These are phyloP conservation scores for Jacaranda copaia DNA, from an alignment of 257 asterid genomes.

Conservation along the genomic window DNA sequence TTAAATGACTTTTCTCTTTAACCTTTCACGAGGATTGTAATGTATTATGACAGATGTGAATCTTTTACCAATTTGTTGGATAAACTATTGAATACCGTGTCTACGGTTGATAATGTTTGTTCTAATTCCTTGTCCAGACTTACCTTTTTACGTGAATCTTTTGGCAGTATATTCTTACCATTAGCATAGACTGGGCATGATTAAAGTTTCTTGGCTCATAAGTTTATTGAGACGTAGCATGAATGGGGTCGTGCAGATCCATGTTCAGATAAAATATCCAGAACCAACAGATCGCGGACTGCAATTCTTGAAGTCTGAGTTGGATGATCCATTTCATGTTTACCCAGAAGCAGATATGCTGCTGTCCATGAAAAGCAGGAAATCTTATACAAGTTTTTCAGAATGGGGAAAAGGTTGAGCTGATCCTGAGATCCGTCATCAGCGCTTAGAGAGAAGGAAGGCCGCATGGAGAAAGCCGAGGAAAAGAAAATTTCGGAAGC, in stretches of 20 bases:
- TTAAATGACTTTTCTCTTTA: neutral
- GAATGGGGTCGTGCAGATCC: slow-evolving; percentile 46
- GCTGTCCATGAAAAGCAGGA: slow-evolving; percentile 47
- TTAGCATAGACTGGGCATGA: neutral
- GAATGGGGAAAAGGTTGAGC: slow-evolving; percentile 94
- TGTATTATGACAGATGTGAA: neutral
- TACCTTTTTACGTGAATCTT: neutral
- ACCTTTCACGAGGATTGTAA: neutral
- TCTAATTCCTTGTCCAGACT: neutral
- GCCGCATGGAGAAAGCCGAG: slow-evolving; percentile 44
- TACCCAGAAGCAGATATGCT: slow-evolving; percentile 84
- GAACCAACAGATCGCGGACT: slow-evolving; percentile 60
- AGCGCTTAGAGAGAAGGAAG: slow-evolving; percentile 55
- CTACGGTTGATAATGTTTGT: neutral
- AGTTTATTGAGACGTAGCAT: slow-evolving; percentile 1
- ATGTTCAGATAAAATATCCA: slow-evolving; percentile 66
- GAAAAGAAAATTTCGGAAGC: slow-evolving; percentile 46
- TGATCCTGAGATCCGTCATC: slow-evolving; percentile 80
- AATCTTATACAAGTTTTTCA: slow-evolving; percentile 65
- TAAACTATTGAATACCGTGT: neutral
- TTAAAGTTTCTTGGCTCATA: neutral
- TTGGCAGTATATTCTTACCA: neutral
- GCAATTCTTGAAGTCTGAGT: slow-evolving; percentile 50
- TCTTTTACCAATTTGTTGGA: neutral
- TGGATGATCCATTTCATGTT: slow-evolving; percentile 51